Evolutionary conservation across 2,329 filamentous ascomycete species (phyloP).

Genomic region (Grosmannia huntii): DNA sequence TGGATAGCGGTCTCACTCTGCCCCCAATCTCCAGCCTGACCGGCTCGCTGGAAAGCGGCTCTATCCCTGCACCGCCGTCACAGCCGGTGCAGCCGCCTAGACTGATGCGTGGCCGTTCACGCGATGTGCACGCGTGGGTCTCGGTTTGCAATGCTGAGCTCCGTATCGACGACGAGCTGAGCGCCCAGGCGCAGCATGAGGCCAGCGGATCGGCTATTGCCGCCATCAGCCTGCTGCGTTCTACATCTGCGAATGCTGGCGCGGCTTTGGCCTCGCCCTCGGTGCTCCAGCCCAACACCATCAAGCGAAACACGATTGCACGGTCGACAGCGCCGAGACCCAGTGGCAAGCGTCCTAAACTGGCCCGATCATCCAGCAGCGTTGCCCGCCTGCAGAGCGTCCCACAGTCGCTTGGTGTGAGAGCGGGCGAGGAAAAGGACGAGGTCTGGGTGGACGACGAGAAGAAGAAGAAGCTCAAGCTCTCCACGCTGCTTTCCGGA

Average conservation of each 20-base stretch:
- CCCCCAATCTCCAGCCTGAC: slow-evolving; percentile 42
- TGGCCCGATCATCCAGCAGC: slow-evolving; percentile 49
- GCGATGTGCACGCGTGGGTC: slow-evolving; percentile 83
- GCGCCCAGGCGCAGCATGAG: slow-evolving; percentile 69
- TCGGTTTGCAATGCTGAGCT: slow-evolving; percentile 74
- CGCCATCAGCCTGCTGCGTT: slow-evolving; percentile 69
- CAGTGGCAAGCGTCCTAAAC: slow-evolving; percentile 47
- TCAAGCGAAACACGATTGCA: slow-evolving; percentile 49
- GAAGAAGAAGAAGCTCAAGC: slow-evolving; percentile 28
- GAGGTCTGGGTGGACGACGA: slow-evolving; percentile 17
- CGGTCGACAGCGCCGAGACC: slow-evolving; percentile 18
- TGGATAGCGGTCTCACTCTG: slow-evolving; percentile 37
- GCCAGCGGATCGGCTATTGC: slow-evolving; percentile 66
- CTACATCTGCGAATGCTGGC: slow-evolving; percentile 37
- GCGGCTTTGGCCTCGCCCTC: slow-evolving; percentile 19
- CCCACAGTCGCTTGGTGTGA: slow-evolving; percentile 22
- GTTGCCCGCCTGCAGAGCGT: slow-evolving; percentile 43
- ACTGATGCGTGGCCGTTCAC: slow-evolving; percentile 59
- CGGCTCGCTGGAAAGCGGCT: slow-evolving; percentile 19
- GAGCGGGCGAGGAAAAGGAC: slow-evolving; percentile 17
- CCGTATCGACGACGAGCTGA: slow-evolving; percentile 56
- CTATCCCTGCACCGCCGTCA: slow-evolving; percentile 7
- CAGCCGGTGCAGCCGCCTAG: slow-evolving; percentile 24
- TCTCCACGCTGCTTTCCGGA: slow-evolving; percentile 30
- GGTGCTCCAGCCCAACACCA: slow-evolving; percentile 40